Conservation (phyloP, 345 rosid genomes). For the Salix koriyanagi region DNA sequence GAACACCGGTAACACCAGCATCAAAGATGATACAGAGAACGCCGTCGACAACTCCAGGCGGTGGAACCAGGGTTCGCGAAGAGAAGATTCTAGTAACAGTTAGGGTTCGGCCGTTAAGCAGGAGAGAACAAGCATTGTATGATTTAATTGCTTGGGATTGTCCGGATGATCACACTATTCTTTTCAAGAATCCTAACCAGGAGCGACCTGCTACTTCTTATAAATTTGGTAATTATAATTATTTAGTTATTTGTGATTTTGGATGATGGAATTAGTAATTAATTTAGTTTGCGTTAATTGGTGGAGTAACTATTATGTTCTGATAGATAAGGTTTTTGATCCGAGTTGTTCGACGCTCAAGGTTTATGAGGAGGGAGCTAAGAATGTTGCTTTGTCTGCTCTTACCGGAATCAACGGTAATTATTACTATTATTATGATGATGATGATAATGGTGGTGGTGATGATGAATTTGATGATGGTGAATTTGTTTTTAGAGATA, state of each 20-base stretch:
- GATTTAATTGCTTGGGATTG: conserved; percentile 96
- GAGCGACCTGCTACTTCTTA: conserved; percentile 45
- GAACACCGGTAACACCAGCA: conserved; percentile 58
- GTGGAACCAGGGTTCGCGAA: conserved; percentile 55
- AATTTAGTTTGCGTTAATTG: neutral
- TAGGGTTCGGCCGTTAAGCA: conserved; percentile 71
- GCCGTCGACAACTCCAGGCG: conserved; percentile 47
- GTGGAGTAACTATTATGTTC: neutral
- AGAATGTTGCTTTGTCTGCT: conserved; percentile 81
- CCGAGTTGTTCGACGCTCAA: conserved; percentile 51
- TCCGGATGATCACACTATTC: conserved; percentile 54
- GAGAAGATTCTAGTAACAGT: conserved; percentile 90
- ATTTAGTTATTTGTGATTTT: neutral
- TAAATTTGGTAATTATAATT: conserved; percentile 52
- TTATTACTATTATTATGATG: neutral
- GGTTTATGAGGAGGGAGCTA: conserved; percentile 90
- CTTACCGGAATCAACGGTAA: conserved; percentile 88
- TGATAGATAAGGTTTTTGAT: conserved; percentile 78
- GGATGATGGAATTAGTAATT: neutral
- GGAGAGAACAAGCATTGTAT: conserved; percentile 78
- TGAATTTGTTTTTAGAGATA: neutral
- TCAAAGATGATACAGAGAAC: conserved; percentile 26
- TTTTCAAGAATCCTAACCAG: conserved; percentile 59
- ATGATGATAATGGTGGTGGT: too few species aligned
- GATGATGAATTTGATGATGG: too few species aligned